Percentiles rank a stretch among this genome's conserved stretches.
Conservation (phyloP, 2,329 filamentous ascomycete species). For the Aspergillus arachidicola region DNA sequence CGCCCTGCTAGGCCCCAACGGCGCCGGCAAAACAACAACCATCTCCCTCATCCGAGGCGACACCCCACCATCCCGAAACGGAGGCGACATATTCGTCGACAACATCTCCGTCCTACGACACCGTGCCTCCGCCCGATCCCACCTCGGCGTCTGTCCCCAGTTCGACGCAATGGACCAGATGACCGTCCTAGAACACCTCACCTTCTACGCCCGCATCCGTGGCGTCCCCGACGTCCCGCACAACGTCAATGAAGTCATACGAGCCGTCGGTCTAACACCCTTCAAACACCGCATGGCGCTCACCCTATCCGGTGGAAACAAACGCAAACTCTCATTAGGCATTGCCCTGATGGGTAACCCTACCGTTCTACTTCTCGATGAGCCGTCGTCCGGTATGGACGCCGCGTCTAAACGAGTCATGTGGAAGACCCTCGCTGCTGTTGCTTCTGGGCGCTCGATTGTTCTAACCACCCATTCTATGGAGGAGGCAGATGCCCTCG, state of each 20-base stretch:
- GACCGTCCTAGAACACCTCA: slow-evolving; percentile 83
- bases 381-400: slow-evolving; percentile 86
- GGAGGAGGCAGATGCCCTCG: slow-evolving; percentile 92
- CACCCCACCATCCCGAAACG: slow-evolving; percentile 68
- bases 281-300: slow-evolving; percentile 76
- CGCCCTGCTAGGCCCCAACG: slow-evolving; percentile 85
- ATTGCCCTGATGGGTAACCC: slow-evolving; percentile 94
- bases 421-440: slow-evolving; percentile 80
- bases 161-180: slow-evolving; percentile 87
- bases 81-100: slow-evolving; percentile 82
- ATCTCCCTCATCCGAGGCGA: slow-evolving; percentile 91
- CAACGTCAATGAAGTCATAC: slow-evolving; percentile 77
- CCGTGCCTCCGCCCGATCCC: slow-evolving; percentile 70
- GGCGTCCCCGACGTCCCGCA: slow-evolving; percentile 74
- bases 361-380: slow-evolving; percentile 81
- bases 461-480: slow-evolving; percentile 91
- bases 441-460: slow-evolving; percentile 76
- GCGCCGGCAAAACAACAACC: slow-evolving; percentile 87
- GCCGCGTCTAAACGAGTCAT: slow-evolving; percentile 88
- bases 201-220: slow-evolving; percentile 83
- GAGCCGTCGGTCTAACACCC: slow-evolving; percentile 73
- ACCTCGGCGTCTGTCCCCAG: slow-evolving; percentile 90
- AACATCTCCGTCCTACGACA: slow-evolving; percentile 72
- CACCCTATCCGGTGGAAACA: slow-evolving; percentile 86
- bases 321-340: slow-evolving; percentile 84